phyloP scores from a whole-genome alignment of 768 basidiomycete species.

The Pholiota conissans region DNA sequence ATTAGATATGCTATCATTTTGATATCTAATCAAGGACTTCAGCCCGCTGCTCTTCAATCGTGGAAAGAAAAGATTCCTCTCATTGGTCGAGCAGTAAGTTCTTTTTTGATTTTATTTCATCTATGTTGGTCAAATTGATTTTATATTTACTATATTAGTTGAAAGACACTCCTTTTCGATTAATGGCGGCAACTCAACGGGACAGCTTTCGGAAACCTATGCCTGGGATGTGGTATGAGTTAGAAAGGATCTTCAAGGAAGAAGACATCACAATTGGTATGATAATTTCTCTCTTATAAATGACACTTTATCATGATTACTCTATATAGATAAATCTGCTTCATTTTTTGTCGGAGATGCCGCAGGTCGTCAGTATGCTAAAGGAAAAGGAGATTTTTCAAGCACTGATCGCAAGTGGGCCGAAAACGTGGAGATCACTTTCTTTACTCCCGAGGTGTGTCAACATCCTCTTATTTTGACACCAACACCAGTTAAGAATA shows the following conservation, averaged over 20 bases:
- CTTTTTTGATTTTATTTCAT: not conserved
- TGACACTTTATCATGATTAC: not conserved
- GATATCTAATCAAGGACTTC: conserved; percentile 78
- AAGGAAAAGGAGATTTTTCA: conserved; percentile 61
- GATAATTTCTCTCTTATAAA: conserved; percentile 10
- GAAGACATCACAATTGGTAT: conserved; percentile 66
- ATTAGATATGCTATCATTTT: conserved; percentile 70
- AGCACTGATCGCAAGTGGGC: conserved; percentile 88
- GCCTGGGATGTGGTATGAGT: conserved; percentile 81
- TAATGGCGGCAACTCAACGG: conserved; percentile 75
- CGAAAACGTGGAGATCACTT: conserved; percentile 68
- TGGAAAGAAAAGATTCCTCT: conserved; percentile 80
- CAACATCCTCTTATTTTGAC: not conserved
- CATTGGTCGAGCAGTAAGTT: conserved; percentile 62
- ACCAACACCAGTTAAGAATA: not conserved
- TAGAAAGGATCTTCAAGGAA: conserved; percentile 60
- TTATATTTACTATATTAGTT: conserved; percentile 54
- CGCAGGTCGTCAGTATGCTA: conserved; percentile 64
- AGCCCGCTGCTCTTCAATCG: conserved; percentile 42
- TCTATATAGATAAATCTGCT: conserved; percentile 50
- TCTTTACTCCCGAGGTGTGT: conserved; percentile 82
- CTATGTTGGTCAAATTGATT: not conserved
- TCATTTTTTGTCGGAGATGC: conserved; percentile 91
- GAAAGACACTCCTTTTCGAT: conserved; percentile 69
- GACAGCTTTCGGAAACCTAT: conserved; percentile 86